phyloP scores from a whole-genome alignment of 2,329 filamentous ascomycete species.

The Neocatenulostroma microsporum region DNA sequence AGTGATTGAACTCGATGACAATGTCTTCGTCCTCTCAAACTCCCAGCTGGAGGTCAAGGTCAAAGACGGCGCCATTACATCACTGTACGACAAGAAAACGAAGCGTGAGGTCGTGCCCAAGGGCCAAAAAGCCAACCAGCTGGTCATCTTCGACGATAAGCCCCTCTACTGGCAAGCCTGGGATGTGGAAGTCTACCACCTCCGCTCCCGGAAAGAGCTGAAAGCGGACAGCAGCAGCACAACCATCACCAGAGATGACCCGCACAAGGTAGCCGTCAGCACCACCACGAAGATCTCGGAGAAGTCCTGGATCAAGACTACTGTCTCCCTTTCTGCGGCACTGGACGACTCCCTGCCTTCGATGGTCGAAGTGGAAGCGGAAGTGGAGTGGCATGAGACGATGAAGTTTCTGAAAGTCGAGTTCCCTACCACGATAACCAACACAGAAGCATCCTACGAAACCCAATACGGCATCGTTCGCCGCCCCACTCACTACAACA shows the following conservation, averaged over 20 bases:
- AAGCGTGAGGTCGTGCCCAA: conserved; percentile 70
- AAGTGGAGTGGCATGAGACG: conserved; percentile 94
- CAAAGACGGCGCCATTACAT: conserved; percentile 69
- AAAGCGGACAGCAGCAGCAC: conserved; percentile 55
- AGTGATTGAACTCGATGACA: conserved; percentile 11
- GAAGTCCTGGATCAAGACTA: conserved; percentile 76
- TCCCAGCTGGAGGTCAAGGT: conserved; percentile 66
- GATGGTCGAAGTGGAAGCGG: conserved; percentile 68
- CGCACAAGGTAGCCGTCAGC: conserved; percentile 70
- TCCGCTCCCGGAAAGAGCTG: conserved; percentile 76
- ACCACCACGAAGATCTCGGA: conserved; percentile 85
- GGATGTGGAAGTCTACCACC: conserved; percentile 96
- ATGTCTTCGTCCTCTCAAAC: conserved; percentile 71
- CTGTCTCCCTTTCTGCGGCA: conserved; percentile 65
- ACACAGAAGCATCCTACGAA: conserved; percentile 90
- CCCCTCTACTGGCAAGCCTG: conserved; percentile 95
- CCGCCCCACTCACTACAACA: conserved; percentile 96
- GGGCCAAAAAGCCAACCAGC: conserved; percentile 72
- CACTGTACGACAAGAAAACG: conserved; percentile 66
- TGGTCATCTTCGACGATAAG: conserved; percentile 95
- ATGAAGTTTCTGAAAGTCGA: conserved; percentile 99
- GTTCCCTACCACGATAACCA: conserved; percentile 85
- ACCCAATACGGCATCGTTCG: conserved; percentile 85
- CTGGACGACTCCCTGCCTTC: conserved; percentile 47
- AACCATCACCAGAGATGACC: conserved; percentile 60